A percentile compares a stretch with the other conserved stretches of the same genome.
Evolutionary conservation across 2,329 filamentous ascomycete genomes (phyloP).

Genomic region (Fusarium staphyleae): DNA sequence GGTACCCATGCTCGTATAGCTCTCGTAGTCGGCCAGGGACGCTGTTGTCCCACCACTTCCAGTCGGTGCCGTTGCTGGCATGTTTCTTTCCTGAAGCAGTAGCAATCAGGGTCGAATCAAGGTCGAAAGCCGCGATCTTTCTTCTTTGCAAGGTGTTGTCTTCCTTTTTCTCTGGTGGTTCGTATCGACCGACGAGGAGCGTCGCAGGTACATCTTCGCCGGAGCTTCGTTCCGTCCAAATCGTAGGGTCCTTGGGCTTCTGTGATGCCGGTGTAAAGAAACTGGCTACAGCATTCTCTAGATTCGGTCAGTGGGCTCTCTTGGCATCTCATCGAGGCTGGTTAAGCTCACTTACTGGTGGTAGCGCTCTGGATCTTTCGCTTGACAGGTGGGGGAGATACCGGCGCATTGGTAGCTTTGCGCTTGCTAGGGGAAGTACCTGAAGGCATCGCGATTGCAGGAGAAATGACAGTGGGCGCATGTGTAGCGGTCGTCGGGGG

Average conservation of each 20-base stretch:
- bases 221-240: slow-evolving; percentile 72
- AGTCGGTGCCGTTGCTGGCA: slow-evolving; percentile 74
- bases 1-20: slow-evolving; percentile 75
- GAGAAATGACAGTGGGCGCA: slow-evolving; percentile 16
- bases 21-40: slow-evolving; percentile 73
- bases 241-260: slow-evolving; percentile 78
- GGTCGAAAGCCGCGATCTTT: slow-evolving; percentile 77
- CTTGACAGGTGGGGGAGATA: slow-evolving; percentile 63
- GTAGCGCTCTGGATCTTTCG: slow-evolving; percentile 60
- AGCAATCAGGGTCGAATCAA: slow-evolving; percentile 86
- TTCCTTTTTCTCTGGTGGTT: slow-evolving; percentile 50
- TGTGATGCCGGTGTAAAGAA: slow-evolving; percentile 91
- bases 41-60: slow-evolving; percentile 88
- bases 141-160: slow-evolving; percentile 47
- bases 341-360: slow-evolving; percentile 51
- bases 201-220: slow-evolving; percentile 58
- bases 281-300: slow-evolving; percentile 74
- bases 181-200: slow-evolving; percentile 78
- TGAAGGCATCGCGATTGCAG: slow-evolving; percentile 38
- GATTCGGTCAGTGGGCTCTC: slow-evolving; percentile 22
- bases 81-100: slow-evolving; percentile 84
- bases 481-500: slow-evolving; percentile 7
- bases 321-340: neutral
- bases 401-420: slow-evolving; percentile 49
- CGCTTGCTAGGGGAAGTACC: slow-evolving; percentile 43